Conservation (phyloP, 2,329 filamentous ascomycete genomes). For the Aquanectria penicillioides region DNA sequence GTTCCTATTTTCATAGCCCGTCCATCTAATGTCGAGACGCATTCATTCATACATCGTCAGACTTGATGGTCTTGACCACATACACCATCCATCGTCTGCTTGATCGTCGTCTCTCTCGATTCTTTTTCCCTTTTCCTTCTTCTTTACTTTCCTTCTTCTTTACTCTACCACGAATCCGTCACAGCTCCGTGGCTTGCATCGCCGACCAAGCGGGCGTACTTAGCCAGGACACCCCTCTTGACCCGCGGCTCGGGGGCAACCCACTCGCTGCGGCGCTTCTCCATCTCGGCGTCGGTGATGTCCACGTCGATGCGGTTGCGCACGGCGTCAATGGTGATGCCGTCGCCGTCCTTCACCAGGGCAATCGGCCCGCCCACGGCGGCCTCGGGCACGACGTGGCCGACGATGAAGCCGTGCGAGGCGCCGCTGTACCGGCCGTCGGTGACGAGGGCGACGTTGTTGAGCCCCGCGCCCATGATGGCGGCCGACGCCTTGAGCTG, state of each 20-base stretch:
- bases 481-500: slow-evolving; percentile 89
- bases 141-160: neutral
- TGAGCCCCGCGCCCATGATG: slow-evolving; percentile 91
- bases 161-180: slow-evolving; percentile 67
- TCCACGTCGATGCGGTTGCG: slow-evolving; percentile 77
- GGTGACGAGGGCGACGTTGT: slow-evolving; percentile 89
- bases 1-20: neutral
- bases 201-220: slow-evolving; percentile 88
- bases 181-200: slow-evolving; percentile 93
- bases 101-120: too few relatives aligned
- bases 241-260: slow-evolving; percentile 76
- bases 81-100: neutral
- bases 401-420: slow-evolving; percentile 91
- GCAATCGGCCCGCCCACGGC: slow-evolving; percentile 90
- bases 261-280: slow-evolving; percentile 72
- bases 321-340: slow-evolving; percentile 86
- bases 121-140: neutral
- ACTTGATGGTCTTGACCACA: neutral
- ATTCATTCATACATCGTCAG: neutral
- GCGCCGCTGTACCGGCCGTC: slow-evolving; percentile 92
- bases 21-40: neutral
- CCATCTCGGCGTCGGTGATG: slow-evolving; percentile 76
- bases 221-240: slow-evolving; percentile 85
- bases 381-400: slow-evolving; percentile 91
- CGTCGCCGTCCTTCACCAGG: slow-evolving; percentile 81